phyloP scores from a whole-genome alignment of 305 asterid species.

The Fraxinus sp. region DNA sequence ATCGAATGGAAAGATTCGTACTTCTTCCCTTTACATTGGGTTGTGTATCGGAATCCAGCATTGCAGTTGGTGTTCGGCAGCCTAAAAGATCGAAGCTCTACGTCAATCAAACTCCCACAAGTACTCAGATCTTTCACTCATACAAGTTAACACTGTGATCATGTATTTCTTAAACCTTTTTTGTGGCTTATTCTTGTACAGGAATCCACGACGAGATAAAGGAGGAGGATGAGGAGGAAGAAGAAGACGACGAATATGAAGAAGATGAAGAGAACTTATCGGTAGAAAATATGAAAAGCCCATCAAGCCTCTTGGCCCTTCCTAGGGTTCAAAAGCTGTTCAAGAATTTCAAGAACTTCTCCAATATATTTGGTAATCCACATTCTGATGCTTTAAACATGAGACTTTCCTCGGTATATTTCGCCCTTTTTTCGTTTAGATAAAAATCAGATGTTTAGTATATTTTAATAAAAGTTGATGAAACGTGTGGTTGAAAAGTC shows the following conservation, averaged over 20 bases:
- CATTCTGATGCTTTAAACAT: background rate
- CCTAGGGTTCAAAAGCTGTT: slow-evolving; percentile 67
- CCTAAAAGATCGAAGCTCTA: slow-evolving; percentile 42
- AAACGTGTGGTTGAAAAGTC: too few relatives aligned
- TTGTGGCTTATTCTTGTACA: slow-evolving; percentile 26
- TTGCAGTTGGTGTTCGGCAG: slow-evolving; percentile 54
- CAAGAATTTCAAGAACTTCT: slow-evolving; percentile 67
- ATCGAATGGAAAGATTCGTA: slow-evolving; percentile 63
- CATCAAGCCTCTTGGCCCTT: slow-evolving; percentile 38
- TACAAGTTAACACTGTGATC: background rate
- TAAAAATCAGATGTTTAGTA: too few relatives aligned
- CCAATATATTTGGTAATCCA: slow-evolving; percentile 59
- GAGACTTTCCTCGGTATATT: background rate
- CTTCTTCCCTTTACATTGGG: slow-evolving; percentile 71
- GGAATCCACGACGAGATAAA: slow-evolving; percentile 37
- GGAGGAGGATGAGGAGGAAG: slow-evolving; percentile 34
- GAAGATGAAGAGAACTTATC: slow-evolving; percentile 41
- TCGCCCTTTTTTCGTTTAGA: background rate
- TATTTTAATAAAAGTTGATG: too few relatives aligned
- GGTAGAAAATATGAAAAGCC: slow-evolving; percentile 37
- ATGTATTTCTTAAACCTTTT: background rate
- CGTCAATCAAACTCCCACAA: slow-evolving; percentile 39
- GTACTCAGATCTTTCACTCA: slow-evolving; percentile 26
- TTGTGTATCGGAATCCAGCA: slow-evolving; percentile 73
- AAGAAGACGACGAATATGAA: slow-evolving; percentile 25